A percentile compares a stretch with the other conserved stretches of the same genome.
Evolutionary conservation across 148 eudicot species (phyloP).

Genomic region (Persicaria maculosa): DNA sequence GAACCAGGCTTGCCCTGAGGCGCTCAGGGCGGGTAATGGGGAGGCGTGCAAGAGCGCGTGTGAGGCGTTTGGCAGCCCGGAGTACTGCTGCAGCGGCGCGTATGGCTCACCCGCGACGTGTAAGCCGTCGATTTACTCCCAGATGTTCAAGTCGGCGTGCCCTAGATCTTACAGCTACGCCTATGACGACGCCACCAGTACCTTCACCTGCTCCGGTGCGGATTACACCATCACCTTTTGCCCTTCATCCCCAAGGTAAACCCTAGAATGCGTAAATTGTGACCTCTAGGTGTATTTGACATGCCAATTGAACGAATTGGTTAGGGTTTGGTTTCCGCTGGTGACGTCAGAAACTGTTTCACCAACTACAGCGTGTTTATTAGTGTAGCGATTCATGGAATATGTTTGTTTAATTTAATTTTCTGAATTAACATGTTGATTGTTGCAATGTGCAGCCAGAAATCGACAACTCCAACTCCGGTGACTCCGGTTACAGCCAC

Average conservation of each 20-base stretch:
- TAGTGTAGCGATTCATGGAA: background rate
- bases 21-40: slow-evolving; percentile 49
- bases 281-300: background rate
- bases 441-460: slow-evolving; percentile 44
- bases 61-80: slow-evolving; percentile 66
- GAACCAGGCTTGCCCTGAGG: slow-evolving; percentile 67
- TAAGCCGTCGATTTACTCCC: slow-evolving; percentile 57
- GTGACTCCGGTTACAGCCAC: slow-evolving; percentile 4
- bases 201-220: slow-evolving; percentile 69
- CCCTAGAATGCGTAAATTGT: background rate
- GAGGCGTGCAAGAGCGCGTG: slow-evolving; percentile 90
- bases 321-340: too few relatives aligned
- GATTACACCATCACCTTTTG: slow-evolving; percentile 79
- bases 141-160: slow-evolving; percentile 71
- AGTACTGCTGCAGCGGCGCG: slow-evolving; percentile 84
- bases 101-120: slow-evolving; percentile 57
- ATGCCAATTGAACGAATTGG: too few relatives aligned
- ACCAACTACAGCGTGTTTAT: background rate
- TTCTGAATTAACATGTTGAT: background rate
- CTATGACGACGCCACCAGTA: slow-evolving; percentile 78
- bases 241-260: slow-evolving; percentile 56
- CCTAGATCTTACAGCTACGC: slow-evolving; percentile 86
- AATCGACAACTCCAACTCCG: slow-evolving; percentile 45
- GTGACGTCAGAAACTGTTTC: too few relatives aligned
- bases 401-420: background rate